Evolutionary conservation across 2,329 filamentous ascomycete genomes (phyloP), one percentile per base, ranked within the genome.

Genomic region (Epichloe gansuensis): DNA sequence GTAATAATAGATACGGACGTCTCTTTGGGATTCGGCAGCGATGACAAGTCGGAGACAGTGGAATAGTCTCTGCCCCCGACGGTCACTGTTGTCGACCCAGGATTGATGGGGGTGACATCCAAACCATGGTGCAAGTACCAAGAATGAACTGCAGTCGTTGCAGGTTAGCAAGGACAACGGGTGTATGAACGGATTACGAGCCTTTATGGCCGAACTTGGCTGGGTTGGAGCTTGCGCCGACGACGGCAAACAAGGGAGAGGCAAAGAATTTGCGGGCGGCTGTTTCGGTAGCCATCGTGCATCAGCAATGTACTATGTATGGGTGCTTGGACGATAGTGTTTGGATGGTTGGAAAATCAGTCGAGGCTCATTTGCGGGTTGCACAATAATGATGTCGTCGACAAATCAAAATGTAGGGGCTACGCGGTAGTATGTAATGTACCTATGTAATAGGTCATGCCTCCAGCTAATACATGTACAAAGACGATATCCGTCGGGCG

Each of bases 121-220:
- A 97, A 78, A 39, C 76, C 74, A 69, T 89, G 88, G 36, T 74
- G 66, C 52, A 87, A 78, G 68, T 97, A 97, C 91, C 91, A 97
- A 13, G 80, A 80, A 64, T 96, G 88, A 58, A 97, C 89, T 94
- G 62, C 12, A 44, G 34, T 21, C 38, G n/a, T 17, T 23, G 39
- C 51, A 50, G 13, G 49, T 46, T 40, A 51, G 47, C 15, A 12
- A 21, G 31, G 21, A 39, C 4, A 27, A 31, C 41, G 13, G 48
- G 25, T n/a, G 17, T 21, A 34, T 27, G n/a, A 12, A 13, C 31
- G 35, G 31, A 41, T 21, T 38, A 63, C 72, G 53, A 68, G 90
- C 89, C 82, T 73, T 89, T 90, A 68, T 95, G 85, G 25, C 93
- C 91, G 63, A 86, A 96, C 68, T 95, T 96, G 64, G 75, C 73